Evolutionary conservation across 257 asterid genomes (phyloP), one percentile per base, ranked within the genome.

Genomic region (Salvia hispanica): DNA sequence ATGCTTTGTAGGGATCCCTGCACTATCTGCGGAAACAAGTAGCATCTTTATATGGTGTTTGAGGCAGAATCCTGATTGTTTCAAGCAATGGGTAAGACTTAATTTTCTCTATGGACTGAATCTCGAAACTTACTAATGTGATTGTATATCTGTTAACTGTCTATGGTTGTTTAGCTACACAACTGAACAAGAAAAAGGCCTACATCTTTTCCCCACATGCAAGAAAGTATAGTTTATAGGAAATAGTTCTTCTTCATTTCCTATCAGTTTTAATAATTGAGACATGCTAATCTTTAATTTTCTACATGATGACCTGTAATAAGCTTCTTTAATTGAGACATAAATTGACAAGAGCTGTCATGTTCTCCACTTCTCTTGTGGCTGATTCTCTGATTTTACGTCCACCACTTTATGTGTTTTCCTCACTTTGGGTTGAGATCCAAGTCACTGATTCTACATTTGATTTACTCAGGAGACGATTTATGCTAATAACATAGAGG

Each of bases 1-100:
- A 36, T 67, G 52, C 54, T 74, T 48, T 76, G 67, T 78, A 91
- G 97, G 91, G 34, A 79, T 76, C 65, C 95, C 90, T 4, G 82
- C 70, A 50, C 80, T 91, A 59, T 82, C 95, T 11, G 77, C 71
- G 70, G 96, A 91, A 84, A 91, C 95, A 64, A 18, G 82, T 53
- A 74, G 79, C 72, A 79, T 91, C 72, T 87, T 85, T 62, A 18
- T 81, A 53, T 91, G 97, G 96, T 79, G 91, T 84, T 85, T 91
- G 88, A 73, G 74, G 45, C 97, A 88, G 79, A 85, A 74, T 67
- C 80, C 88, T 16, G 97, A 91, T 57, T 86, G 94, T 72, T 88
- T 78, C 83, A 82, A 84, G 81, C 94, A 86, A 51, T 89, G 97
- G 97, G 96, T 91, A 85, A 71, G 90, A 25, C 66, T 54, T 66